Conservation (phyloP, 1,139 yeast genomes). For the Saccharomycopsis crataegensis region DNA sequence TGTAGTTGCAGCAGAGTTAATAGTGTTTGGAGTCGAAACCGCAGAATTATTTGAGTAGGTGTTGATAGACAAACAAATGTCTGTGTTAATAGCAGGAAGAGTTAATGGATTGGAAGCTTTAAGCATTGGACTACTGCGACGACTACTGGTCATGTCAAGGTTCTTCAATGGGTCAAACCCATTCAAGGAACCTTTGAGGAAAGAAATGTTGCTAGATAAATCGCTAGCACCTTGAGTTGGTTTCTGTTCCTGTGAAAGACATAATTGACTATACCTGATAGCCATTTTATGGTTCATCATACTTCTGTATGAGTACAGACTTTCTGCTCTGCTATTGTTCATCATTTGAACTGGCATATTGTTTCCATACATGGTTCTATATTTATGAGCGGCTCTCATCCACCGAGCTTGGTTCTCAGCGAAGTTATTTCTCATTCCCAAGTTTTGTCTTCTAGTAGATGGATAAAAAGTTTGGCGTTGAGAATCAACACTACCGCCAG, state of each 20-base stretch:
- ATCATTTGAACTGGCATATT: not conserved
- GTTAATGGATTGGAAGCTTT: not conserved
- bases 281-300: slow-evolving; percentile 7
- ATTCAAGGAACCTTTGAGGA: slow-evolving; percentile 4
- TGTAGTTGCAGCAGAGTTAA: not conserved
- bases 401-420: not conserved
- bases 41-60: not conserved
- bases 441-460: not conserved
- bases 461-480: not conserved
- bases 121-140: not conserved
- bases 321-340: slow-evolving; percentile 3
- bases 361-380: not conserved
- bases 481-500: slow-evolving; percentile 6
- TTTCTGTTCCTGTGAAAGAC: slow-evolving; percentile 15
- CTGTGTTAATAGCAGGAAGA: slow-evolving; percentile 3
- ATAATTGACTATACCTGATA: slow-evolving; percentile 15
- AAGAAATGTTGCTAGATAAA: slow-evolving; percentile 3
- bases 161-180: slow-evolving; percentile 12
- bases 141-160: not conserved
- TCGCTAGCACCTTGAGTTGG: not conserved
- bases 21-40: not conserved
- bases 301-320: not conserved
- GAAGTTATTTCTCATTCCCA: not conserved
- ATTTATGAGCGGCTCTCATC: slow-evolving; percentile 5
- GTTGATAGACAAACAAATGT: not conserved